Base-by-base conservation (phyloP, 2,329 filamentous ascomycete genomes). In the Fusarium tanahbumbuense region DNA sequence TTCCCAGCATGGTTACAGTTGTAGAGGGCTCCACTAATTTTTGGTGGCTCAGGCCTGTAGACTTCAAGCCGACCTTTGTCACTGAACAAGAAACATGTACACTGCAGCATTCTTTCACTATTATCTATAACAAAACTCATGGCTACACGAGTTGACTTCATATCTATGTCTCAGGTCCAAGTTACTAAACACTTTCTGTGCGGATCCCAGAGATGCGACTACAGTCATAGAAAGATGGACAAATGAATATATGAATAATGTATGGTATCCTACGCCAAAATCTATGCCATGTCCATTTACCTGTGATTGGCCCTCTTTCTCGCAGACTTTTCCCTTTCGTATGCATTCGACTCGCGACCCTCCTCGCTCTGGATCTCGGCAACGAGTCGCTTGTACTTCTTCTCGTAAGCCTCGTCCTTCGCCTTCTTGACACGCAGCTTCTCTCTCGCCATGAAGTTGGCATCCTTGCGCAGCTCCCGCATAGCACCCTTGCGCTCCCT, bases 291-390 rank as follows among this genome's bases (percentile, higher is more conserved):
- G 50, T 27, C 63, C 58, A 50, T 74, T 72, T 76, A 80, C 74
- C 77, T 78, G 68, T 80, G 87, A 78, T 85, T 88, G 56, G 87
- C 86, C 79, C 86, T 85, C 81, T 93, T 93, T 80, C 94, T 87
- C 78, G 86, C 85, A 78, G 88, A 86, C 86, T 90, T 96, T 85
- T 97, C 93, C 75, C 91, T 87, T 82, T 97, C 94, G 86, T 98
- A 98, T 50, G 87, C 88, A 81, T 98, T 98, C 45, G 89, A 87
- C 80, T 96, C 94, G 62, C 87, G 85, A 2, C 95, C 95, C 80
- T 98, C 96, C 83, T 97, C 92, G 73, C 92, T 93, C 83, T 99
- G 95, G 75, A 99, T 98, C 86, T 98, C 94, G 12, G 94, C 93
- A 73, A 98, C 89, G 65, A 99, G 85, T 71, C 92, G 89, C 86